Percentiles rank a stretch among this genome's conserved stretches.
Evolutionary conservation across 176 grass and related monocot species (phyloP).

Genomic region (Tillandsia fasciculata): DNA sequence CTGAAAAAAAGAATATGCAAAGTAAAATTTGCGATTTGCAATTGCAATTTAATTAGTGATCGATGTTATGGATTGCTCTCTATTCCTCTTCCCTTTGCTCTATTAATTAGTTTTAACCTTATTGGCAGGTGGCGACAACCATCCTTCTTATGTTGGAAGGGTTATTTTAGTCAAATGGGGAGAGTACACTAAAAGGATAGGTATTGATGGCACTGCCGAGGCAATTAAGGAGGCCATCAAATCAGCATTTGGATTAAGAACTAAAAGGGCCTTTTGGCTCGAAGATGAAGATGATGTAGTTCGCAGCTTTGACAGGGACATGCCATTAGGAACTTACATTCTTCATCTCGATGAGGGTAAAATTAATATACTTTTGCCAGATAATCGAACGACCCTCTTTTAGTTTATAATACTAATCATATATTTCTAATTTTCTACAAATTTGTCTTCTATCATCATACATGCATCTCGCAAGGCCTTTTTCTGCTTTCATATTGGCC

Average conservation of each 20-base stretch:
- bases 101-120: slow-evolving; percentile 15
- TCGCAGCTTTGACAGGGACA: slow-evolving; percentile 79
- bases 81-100: background rate
- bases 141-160: slow-evolving; percentile 52
- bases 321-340: slow-evolving; percentile 75
- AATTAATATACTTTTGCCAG: background rate
- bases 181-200: slow-evolving; percentile 84
- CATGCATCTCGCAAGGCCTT: too few species aligned
- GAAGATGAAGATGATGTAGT: slow-evolving; percentile 92
- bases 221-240: slow-evolving; percentile 98
- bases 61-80: background rate
- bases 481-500: too few species aligned
- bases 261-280: slow-evolving; percentile 93
- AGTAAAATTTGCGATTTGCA: background rate
- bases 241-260: slow-evolving; percentile 86
- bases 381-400: background rate
- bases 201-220: slow-evolving; percentile 73
- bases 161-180: slow-evolving; percentile 95
- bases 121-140: slow-evolving; percentile 58
- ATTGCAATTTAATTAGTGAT: background rate
- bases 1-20: background rate
- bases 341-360: slow-evolving; percentile 94
- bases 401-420: too few species aligned
- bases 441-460: too few species aligned
- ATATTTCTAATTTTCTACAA: too few species aligned